Evolutionary conservation across 805 yeast genomes (phyloP).

Genomic region (Hanseniaspora thailandica): DNA sequence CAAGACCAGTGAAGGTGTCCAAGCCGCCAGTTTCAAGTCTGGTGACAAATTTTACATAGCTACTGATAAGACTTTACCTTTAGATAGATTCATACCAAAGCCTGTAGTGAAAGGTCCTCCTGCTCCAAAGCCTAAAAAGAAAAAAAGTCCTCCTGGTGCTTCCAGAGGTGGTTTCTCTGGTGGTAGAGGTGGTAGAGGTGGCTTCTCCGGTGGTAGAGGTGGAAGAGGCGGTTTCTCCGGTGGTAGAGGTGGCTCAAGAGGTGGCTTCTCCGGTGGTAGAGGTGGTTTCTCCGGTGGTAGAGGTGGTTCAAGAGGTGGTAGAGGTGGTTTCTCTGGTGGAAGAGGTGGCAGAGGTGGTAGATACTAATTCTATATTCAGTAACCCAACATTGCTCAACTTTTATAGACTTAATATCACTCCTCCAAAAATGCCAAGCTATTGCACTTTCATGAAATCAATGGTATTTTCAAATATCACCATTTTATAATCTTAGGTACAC

Average conservation of each 20-base stretch:
- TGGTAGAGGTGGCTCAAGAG: slow-evolving; percentile 31
- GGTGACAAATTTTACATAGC: slow-evolving; percentile 96
- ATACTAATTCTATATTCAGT: not conserved
- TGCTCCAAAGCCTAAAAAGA: slow-evolving; percentile 57
- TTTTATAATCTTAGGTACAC: not conserved
- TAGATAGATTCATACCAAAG: slow-evolving; percentile 94
- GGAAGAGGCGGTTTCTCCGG: slow-evolving; percentile 28
- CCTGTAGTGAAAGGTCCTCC: slow-evolving; percentile 81
- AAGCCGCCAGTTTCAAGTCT: slow-evolving; percentile 80
- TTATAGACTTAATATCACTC: not conserved
- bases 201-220: slow-evolving; percentile 24
- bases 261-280: slow-evolving; percentile 29
- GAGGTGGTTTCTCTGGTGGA: slow-evolving; percentile 26
- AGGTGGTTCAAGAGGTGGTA: slow-evolving; percentile 20
- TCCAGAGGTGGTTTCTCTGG: slow-evolving; percentile 40
- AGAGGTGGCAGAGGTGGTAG: slow-evolving; percentile 19
- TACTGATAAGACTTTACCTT: slow-evolving; percentile 86
- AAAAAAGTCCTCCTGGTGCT: slow-evolving; percentile 41
- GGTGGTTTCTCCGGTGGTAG: slow-evolving; percentile 28
- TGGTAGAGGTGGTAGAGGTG: slow-evolving; percentile 34
- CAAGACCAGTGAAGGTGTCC: slow-evolving; percentile 92
- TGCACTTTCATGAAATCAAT: not conserved
- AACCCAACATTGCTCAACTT: not conserved
- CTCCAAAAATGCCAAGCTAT: not conserved
- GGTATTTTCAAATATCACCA: not conserved